phyloP scores from a whole-genome alignment of 306 rosid species.

The Lablab purpureus region DNA sequence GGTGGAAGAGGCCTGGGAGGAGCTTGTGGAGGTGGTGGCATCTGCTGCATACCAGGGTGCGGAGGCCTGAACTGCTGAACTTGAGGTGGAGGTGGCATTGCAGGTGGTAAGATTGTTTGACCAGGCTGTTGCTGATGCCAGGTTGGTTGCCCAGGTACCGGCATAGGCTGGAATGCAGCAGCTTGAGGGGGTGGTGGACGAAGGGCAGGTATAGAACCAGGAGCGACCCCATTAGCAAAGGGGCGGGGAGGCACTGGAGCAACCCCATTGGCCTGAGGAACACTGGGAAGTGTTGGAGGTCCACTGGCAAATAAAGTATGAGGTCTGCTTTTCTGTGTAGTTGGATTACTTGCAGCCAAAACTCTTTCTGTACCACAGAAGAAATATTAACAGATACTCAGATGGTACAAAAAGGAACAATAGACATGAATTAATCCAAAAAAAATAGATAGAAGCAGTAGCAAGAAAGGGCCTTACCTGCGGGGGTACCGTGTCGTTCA shows the following conservation, averaged over 20 bases:
- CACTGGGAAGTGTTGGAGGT: constrained; percentile 82
- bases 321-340: constrained; percentile 87
- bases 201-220: constrained; percentile 60
- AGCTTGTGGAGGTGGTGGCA: constrained; percentile 79
- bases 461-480: constrained; percentile 66
- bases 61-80: constrained; percentile 93
- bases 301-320: constrained; percentile 95
- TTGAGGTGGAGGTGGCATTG: constrained; percentile 67
- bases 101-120: constrained; percentile 60
- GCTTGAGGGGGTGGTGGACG: constrained; percentile 93
- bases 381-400: constrained; percentile 26
- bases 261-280: constrained; percentile 71
- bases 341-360: constrained; percentile 96
- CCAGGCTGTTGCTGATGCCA: constrained; percentile 92
- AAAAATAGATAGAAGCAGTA: background rate
- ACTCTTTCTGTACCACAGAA: constrained; percentile 77
- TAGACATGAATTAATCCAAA: constrained; percentile 1
- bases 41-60: constrained; percentile 82
- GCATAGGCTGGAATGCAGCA: constrained; percentile 73
- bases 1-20: constrained; percentile 91
- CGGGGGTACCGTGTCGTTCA: constrained; percentile 98
- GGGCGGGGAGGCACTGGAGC: constrained; percentile 85
- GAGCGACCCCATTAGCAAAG: constrained; percentile 76
- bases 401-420: background rate
- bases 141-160: constrained; percentile 61